phyloP scores from a whole-genome alignment of 805 yeast genomes.

The Citeromyces nyonsensis region DNA sequence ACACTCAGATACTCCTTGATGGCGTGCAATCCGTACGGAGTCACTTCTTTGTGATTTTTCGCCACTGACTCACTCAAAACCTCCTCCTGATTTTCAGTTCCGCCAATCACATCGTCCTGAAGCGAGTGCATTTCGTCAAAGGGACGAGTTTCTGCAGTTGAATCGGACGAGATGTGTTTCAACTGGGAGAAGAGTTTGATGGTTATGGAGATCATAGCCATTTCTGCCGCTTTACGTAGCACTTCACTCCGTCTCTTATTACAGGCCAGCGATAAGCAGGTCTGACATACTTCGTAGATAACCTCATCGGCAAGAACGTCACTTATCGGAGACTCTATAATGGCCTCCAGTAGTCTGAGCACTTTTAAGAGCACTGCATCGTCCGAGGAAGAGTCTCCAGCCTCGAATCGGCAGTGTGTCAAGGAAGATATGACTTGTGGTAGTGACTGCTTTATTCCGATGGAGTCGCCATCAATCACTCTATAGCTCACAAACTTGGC shows the following conservation, averaged over 20 bases:
- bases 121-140: constrained; percentile 16
- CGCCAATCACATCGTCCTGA: constrained; percentile 47
- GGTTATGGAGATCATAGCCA: constrained; percentile 59
- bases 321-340: constrained; percentile 53
- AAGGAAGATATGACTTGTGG: constrained; percentile 59
- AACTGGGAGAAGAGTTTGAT: constrained; percentile 51
- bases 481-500: constrained; percentile 58
- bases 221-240: constrained; percentile 77
- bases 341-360: constrained; percentile 51
- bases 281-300: constrained; percentile 78
- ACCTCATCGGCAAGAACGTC: constrained; percentile 63
- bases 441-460: constrained; percentile 39
- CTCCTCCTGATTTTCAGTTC: constrained; percentile 12
- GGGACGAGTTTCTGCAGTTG: no score
- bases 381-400: constrained; percentile 83
- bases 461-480: constrained; percentile 40
- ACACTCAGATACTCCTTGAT: constrained; percentile 66
- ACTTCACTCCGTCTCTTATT: constrained; percentile 87
- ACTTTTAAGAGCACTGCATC: constrained; percentile 84
- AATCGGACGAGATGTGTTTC: constrained; percentile 29
- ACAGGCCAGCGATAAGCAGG: constrained; percentile 82
- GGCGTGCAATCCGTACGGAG: constrained; percentile 58
- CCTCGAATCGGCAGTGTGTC: constrained; percentile 92
- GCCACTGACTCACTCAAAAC: neutral
- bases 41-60: neutral